phyloP scores from a whole-genome alignment of 257 asterid species.

The Ophiorrhiza pumila region DNA sequence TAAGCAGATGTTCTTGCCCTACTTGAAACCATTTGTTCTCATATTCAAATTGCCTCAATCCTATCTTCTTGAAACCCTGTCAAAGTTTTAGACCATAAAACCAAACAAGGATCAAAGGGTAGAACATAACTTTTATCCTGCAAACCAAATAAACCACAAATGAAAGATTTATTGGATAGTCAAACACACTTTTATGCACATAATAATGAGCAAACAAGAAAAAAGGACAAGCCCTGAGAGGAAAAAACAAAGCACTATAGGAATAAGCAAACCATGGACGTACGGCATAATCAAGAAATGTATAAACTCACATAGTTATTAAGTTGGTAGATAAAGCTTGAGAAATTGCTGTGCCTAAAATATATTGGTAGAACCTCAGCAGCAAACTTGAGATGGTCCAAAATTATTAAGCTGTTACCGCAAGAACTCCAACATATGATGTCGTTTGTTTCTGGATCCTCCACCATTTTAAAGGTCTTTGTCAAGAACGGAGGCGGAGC shows the following conservation, averaged over 20 bases:
- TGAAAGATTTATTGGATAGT: not conserved
- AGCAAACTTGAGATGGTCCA: conserved; percentile 49
- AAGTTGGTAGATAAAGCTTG: conserved; percentile 66
- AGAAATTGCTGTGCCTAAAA: conserved; percentile 52
- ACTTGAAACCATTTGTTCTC: conserved; percentile 43
- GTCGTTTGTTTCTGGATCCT: conserved; percentile 45
- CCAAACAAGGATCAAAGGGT: not conserved
- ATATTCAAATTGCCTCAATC: conserved; percentile 54
- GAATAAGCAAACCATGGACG: not conserved
- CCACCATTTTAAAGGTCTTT: conserved; percentile 47
- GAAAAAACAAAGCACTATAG: not conserved
- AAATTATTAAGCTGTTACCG: conserved; percentile 46
- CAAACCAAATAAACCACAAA: not conserved
- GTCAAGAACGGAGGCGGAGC: conserved; percentile 48
- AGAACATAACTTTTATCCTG: too few relatives aligned
- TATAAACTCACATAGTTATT: conserved; percentile 48
- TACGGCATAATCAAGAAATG: not conserved
- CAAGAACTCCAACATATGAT: conserved; percentile 45
- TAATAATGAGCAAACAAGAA: not conserved
- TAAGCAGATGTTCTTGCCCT: conserved; percentile 40
- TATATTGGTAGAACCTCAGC: conserved; percentile 40
- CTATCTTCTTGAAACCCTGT: conserved; percentile 64
- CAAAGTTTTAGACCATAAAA: not conserved
- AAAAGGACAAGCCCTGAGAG: too few relatives aligned
- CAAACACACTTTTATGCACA: not conserved